Evolutionary conservation across 2,329 filamentous ascomycete genomes (phyloP).

Genomic region (Epichloe sp.): DNA sequence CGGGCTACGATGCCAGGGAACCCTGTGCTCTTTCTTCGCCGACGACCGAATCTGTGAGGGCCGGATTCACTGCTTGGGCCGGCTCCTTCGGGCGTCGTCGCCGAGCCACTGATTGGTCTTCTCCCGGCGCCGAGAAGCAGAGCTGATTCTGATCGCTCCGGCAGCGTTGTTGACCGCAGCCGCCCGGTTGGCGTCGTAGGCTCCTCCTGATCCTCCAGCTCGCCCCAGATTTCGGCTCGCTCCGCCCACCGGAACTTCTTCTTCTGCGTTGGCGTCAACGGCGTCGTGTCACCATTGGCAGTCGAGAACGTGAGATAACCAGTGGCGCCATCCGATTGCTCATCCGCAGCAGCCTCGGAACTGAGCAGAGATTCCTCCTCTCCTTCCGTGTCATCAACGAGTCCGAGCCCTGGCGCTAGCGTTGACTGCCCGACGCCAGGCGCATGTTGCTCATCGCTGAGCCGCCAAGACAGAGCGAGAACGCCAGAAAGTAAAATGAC

Average conservation of each 20-base stretch:
- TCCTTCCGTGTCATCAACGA: slow-evolving; percentile 56
- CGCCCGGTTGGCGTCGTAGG: slow-evolving; percentile 26
- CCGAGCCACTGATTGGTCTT: slow-evolving; percentile 18
- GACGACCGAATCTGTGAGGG: slow-evolving; percentile 22
- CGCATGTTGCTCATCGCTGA: slow-evolving; percentile 62
- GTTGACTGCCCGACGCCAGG: slow-evolving; percentile 51
- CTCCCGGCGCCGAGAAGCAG: slow-evolving; percentile 24
- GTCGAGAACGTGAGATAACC: slow-evolving; percentile 36
- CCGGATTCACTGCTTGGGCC: slow-evolving; percentile 18
- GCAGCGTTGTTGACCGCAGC: slow-evolving; percentile 36
- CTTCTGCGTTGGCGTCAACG: slow-evolving; percentile 20
- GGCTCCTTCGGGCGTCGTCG: slow-evolving; percentile 12
- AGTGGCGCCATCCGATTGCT: slow-evolving; percentile 27
- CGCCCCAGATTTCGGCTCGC: slow-evolving; percentile 73
- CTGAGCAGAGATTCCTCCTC: slow-evolving; percentile 45
- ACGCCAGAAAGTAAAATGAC: slow-evolving; percentile 77
- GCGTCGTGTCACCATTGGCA: slow-evolving; percentile 23
- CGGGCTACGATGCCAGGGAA: slow-evolving; percentile 49
- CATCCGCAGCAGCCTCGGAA: slow-evolving; percentile 29
- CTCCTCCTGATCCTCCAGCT: slow-evolving; percentile 61
- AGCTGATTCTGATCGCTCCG: slow-evolving; percentile 20
- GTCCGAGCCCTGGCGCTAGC: slow-evolving; percentile 69
- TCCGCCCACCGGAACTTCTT: slow-evolving; percentile 48
- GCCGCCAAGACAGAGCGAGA: slow-evolving; percentile 81
- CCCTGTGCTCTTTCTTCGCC: slow-evolving; percentile 44